phyloP scores from a whole-genome alignment of 2,329 filamentous ascomycete species.

The Cyclaneusma minus region DNA sequence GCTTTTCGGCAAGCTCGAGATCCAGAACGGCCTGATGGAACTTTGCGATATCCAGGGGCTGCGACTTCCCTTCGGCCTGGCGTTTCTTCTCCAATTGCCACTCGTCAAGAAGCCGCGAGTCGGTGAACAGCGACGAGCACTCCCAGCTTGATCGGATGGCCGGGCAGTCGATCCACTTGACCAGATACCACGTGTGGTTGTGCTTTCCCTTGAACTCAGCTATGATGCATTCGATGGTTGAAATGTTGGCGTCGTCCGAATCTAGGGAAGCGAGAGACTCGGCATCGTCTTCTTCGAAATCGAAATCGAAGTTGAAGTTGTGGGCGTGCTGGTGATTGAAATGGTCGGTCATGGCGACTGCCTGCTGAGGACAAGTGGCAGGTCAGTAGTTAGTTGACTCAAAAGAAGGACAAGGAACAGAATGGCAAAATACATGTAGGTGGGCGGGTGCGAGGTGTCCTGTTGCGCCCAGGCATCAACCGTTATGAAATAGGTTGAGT shows the following conservation, averaged over 20 bases:
- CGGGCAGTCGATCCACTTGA: slow-evolving; percentile 19
- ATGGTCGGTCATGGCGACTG: too few species aligned
- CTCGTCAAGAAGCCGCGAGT: slow-evolving; percentile 11
- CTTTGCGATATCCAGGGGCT: slow-evolving; percentile 14
- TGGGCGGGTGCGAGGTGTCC: too few species aligned
- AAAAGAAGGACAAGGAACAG: too few species aligned
- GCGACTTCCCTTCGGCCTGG: slow-evolving; percentile 15
- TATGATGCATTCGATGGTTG: slow-evolving; percentile 16
- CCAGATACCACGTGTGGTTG: slow-evolving; percentile 15
- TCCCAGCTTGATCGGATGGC: slow-evolving; percentile 18
- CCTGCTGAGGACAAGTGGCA: too few species aligned
- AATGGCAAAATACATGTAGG: too few species aligned
- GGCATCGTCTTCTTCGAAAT: slow-evolving; percentile 6
- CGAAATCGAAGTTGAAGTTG: too few species aligned
- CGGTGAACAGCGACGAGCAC: slow-evolving; percentile 9
- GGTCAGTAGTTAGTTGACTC: too few species aligned
- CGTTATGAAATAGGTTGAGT: too few species aligned
- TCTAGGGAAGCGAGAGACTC: slow-evolving; percentile 18
- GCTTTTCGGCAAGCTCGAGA: slow-evolving; percentile 12
- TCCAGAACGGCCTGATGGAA: slow-evolving; percentile 13
- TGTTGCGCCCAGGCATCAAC: too few species aligned
- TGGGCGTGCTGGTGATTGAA: too few species aligned
- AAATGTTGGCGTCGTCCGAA: slow-evolving; percentile 16
- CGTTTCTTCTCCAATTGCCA: slow-evolving; percentile 15
- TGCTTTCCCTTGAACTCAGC: slow-evolving; percentile 12